These are phyloP conservation scores for Penicillium steckii DNA, from an alignment of 495 filamentous ascomycete genomes.

Conservation along the genomic window DNA sequence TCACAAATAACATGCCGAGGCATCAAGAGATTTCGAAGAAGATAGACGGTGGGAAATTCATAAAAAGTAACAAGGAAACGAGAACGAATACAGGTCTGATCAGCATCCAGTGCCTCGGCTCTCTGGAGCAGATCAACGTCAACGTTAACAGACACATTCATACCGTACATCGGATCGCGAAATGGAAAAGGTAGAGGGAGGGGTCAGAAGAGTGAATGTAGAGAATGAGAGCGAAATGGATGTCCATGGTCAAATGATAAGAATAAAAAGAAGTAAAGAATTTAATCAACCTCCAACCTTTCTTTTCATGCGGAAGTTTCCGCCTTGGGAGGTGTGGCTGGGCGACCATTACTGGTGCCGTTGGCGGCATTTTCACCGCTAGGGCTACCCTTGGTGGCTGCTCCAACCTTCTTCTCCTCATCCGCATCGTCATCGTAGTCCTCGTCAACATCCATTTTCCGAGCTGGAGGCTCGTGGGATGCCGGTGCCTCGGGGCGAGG, in stretches of 20 bases:
- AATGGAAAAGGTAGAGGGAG: constrained; percentile 11
- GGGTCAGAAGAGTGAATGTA: constrained; percentile 14
- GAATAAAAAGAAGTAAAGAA: neutral
- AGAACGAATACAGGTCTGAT: constrained; percentile 26
- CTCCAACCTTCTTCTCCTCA: constrained; percentile 68
- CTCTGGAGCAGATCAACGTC: constrained; percentile 7
- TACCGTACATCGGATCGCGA: constrained; percentile 31
- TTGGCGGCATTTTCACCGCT: constrained; percentile 35
- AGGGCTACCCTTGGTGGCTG: constrained; percentile 41
- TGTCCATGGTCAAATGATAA: constrained; percentile 4
- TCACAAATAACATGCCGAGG: constrained; percentile 17
- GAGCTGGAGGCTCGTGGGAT: constrained; percentile 76
- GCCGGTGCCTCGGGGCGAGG: constrained; percentile 54
- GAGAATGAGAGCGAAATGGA: constrained; percentile 5
- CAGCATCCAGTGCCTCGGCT: constrained; percentile 12
- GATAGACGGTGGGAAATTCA: constrained; percentile 26
- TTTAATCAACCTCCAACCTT: neutral
- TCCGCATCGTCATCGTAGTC: constrained; percentile 88
- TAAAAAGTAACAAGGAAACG: constrained; percentile 20
- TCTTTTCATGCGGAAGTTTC: constrained; percentile 33
- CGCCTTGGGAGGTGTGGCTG: constrained; percentile 33
- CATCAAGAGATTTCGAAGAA: constrained; percentile 27
- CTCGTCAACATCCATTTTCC: constrained; percentile 97
- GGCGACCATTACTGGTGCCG: constrained; percentile 27
- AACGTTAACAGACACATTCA: constrained; percentile 22